Conservation (phyloP, 345 rosid species). For the Gossypium herbaceum region DNA sequence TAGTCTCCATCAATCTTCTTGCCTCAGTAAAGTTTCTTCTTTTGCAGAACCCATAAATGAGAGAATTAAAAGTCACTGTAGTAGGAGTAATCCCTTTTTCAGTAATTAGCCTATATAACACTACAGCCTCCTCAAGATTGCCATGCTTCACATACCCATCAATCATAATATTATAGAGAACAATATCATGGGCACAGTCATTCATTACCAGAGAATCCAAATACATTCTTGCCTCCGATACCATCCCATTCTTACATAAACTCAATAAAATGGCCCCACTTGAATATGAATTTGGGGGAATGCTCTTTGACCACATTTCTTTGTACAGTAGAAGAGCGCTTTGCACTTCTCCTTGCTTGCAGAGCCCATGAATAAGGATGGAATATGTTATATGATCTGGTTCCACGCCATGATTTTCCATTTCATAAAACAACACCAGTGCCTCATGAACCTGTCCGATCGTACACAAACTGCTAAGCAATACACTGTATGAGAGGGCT, state of each 20-base stretch:
- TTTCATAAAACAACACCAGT: conserved; percentile 38
- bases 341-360: conserved; percentile 61
- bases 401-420: conserved; percentile 45
- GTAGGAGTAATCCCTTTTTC: conserved; percentile 38
- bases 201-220: conserved; percentile 43
- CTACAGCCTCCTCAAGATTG: conserved; percentile 45
- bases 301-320: conserved; percentile 45
- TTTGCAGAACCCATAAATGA: conserved; percentile 17
- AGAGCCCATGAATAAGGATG: conserved; percentile 63
- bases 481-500: conserved; percentile 41
- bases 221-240: conserved; percentile 49
- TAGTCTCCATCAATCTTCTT: neutral
- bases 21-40: conserved; percentile 15
- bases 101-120: conserved; percentile 33
- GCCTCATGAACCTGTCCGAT: conserved; percentile 49
- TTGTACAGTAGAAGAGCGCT: conserved; percentile 48
- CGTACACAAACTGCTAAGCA: conserved; percentile 70
- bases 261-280: conserved; percentile 50
- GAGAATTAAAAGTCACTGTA: conserved; percentile 13
- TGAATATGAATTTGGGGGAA: conserved; percentile 43
- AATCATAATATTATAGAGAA: conserved; percentile 65
- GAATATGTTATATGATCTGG: conserved; percentile 64
- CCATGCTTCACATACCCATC: conserved; percentile 60
- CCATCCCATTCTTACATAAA: conserved; percentile 49
- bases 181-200: conserved; percentile 34